These are phyloP conservation scores for Cyberlindnera americana DNA, from an alignment of 805 yeast genomes.

Conservation along the genomic window DNA sequence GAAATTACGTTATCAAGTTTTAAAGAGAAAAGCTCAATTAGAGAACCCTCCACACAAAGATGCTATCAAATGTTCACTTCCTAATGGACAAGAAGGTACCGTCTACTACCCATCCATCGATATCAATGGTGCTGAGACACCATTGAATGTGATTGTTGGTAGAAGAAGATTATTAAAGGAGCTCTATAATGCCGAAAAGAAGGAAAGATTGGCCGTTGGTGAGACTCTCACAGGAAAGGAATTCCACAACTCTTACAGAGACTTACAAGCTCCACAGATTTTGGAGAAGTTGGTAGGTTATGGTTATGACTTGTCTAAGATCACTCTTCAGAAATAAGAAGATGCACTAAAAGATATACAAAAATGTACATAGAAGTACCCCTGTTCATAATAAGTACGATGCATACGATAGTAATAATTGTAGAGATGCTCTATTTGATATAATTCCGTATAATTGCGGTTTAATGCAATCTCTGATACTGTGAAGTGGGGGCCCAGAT, in stretches of 20 bases:
- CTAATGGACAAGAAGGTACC: conserved; percentile 31
- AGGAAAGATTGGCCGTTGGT: conserved; percentile 40
- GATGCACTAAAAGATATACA: background rate
- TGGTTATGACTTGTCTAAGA: conserved; percentile 35
- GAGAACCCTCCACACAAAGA: conserved; percentile 39
- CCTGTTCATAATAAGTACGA: conserved; percentile 14
- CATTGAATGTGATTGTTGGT: conserved; percentile 54
- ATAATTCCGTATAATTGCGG: no score
- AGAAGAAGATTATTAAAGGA: conserved; percentile 56
- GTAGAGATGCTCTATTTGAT: background rate
- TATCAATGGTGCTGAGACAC: conserved; percentile 36
- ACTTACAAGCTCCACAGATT: conserved; percentile 44
- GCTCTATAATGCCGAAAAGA: conserved; percentile 49
- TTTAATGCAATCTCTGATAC: no score
- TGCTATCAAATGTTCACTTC: conserved; percentile 31
- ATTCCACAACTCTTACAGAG: conserved; percentile 41
- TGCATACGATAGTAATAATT: conserved; percentile 7
- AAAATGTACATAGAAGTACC: conserved; percentile 6
- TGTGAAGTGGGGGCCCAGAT: no score
- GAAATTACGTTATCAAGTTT: conserved; percentile 75
- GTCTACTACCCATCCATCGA: conserved; percentile 47
- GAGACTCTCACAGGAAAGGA: conserved; percentile 42
- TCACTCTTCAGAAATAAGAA: conserved; percentile 20
- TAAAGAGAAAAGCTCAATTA: conserved; percentile 41
- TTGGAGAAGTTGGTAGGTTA: conserved; percentile 41